Evolutionary conservation across 73 alveolate species (phyloP).

Genomic region (Symbiodinium natans): DNA sequence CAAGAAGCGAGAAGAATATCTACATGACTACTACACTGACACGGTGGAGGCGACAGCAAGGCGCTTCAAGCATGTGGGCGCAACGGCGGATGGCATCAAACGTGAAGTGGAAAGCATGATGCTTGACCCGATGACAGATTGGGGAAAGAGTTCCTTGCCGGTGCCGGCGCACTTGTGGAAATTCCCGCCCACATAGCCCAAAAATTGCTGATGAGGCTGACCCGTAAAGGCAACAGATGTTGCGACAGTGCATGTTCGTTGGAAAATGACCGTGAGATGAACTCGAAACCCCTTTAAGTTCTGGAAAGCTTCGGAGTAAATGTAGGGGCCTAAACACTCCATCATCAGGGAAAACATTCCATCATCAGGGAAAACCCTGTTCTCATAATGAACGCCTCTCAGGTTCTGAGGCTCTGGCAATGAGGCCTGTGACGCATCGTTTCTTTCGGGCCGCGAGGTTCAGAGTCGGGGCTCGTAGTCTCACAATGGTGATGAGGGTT

Average conservation of each 20-base stretch:
- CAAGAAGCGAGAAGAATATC: not conserved
- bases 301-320: no score
- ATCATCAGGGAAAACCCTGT: no score
- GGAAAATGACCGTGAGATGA: no score
- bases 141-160: conserved; percentile 53
- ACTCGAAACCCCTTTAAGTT: no score
- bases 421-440: no score
- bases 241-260: conserved; percentile 45
- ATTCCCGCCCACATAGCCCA: conserved; percentile 54
- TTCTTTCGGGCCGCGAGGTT: no score
- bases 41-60: conserved; percentile 10
- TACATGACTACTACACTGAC: not conserved
- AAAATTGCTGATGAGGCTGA: conserved; percentile 46
- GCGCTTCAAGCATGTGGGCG: conserved; percentile 57
- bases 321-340: no score
- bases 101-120: conserved; percentile 58
- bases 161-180: conserved; percentile 64
- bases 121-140: conserved; percentile 58
- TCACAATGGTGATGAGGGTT: not conserved
- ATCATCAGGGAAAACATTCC: no score
- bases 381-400: no score
- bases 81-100: conserved; percentile 49
- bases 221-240: conserved; percentile 51
- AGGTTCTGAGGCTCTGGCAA: no score
- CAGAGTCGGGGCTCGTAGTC: no score